Evolutionary conservation across 371 early-diverging fungal genomes (phyloP).

Genomic region (Zancudomyces culisetae): DNA sequence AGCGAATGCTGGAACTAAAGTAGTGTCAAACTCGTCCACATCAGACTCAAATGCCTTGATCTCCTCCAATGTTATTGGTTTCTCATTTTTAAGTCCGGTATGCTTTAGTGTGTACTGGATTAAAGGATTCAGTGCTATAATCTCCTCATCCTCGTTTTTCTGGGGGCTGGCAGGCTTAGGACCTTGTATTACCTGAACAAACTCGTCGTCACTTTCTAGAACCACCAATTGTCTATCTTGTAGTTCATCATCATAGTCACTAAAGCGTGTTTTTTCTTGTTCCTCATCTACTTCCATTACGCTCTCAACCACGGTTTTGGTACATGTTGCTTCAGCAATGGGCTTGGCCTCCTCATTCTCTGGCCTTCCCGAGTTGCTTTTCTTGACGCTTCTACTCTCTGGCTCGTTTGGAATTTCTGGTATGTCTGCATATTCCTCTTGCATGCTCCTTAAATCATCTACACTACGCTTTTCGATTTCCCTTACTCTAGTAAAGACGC

Average conservation of each 20-base stretch:
- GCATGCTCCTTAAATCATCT: background rate
- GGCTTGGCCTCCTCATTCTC: background rate
- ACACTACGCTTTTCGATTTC: background rate
- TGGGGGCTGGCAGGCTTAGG: too few relatives aligned
- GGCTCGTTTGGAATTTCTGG: background rate
- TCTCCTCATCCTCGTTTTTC: background rate
- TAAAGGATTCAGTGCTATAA: background rate
- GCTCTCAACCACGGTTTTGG: background rate
- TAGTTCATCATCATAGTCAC: background rate
- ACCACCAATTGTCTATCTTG: background rate
- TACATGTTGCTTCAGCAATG: background rate
- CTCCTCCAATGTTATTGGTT: constrained; percentile 14
- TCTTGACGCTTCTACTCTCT: background rate
- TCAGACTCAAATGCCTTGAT: constrained; percentile 19
- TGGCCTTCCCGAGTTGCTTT: background rate
- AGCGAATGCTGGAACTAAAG: constrained; percentile 71
- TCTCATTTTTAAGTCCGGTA: constrained; percentile 14
- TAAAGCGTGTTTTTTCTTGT: background rate
- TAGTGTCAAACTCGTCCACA: constrained; percentile 13
- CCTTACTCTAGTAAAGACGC: background rate
- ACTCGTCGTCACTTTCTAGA: background rate
- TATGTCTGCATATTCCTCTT: background rate
- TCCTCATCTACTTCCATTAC: background rate
- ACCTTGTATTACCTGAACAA: too few relatives aligned
- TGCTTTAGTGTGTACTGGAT: constrained; percentile 17